phyloP scores from a whole-genome alignment of 2,329 filamentous ascomycete genomes.

The Curvularia sp. region DNA sequence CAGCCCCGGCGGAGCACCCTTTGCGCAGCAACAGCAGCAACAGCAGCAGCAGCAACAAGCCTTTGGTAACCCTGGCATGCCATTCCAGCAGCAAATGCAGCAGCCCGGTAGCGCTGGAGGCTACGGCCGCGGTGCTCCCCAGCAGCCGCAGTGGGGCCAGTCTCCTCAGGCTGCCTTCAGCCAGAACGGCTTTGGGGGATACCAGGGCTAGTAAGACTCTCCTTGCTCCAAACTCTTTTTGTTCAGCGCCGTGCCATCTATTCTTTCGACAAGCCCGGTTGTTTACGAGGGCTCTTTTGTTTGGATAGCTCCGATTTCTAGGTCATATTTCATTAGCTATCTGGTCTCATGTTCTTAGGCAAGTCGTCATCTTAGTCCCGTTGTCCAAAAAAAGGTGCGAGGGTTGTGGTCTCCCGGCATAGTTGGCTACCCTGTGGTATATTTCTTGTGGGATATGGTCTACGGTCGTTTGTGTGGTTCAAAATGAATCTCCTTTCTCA shows the following conservation, averaged over 20 bases:
- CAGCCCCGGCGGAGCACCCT: conserved; percentile 69
- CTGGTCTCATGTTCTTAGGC: conserved; percentile 42
- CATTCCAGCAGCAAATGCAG: conserved; percentile 55
- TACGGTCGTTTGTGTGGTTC: conserved; percentile 29
- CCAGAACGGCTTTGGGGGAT: conserved; percentile 65
- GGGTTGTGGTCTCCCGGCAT: conserved; percentile 30
- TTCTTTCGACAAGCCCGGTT: conserved; percentile 46
- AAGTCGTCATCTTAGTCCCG: conserved; percentile 36
- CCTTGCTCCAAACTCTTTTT: conserved; percentile 29
- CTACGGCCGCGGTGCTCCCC: conserved; percentile 76
- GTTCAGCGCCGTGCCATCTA: conserved; percentile 41
- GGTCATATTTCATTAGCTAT: conserved; percentile 42
- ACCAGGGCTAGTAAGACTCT: conserved; percentile 60
- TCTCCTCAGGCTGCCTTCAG: conserved; percentile 57
- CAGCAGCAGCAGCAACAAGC: conserved; percentile 58
- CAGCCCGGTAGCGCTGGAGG: conserved; percentile 75
- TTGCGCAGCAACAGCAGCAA: conserved; percentile 58
- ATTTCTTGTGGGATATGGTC: conserved; percentile 34
- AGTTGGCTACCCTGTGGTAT: conserved; percentile 38
- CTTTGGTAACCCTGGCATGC: conserved; percentile 67
- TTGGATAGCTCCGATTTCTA: conserved; percentile 49
- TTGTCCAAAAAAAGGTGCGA: conserved; percentile 40
- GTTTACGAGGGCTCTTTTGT: conserved; percentile 42
- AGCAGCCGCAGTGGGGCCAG: conserved; percentile 62
- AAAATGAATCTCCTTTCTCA: conserved; percentile 38